phyloP scores from a whole-genome alignment of 1,284 basidiomycete species.

The Apiotrichum veenhuisii region DNA sequence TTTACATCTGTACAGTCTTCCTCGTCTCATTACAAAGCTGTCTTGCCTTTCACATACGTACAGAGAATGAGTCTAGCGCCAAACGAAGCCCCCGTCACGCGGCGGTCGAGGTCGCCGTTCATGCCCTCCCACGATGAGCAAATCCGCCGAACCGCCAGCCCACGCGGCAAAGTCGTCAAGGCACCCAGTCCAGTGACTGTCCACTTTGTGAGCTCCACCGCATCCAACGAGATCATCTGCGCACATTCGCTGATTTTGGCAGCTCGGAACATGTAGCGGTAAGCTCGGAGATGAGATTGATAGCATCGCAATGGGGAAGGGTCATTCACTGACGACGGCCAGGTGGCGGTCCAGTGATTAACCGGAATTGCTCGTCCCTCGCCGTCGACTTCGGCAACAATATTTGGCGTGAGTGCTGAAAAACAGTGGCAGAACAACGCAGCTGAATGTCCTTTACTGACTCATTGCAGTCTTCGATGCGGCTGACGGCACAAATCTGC shows the following conservation, averaged over 20 bases:
- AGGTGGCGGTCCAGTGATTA: conserved; percentile 48
- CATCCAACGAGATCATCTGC: too few species aligned
- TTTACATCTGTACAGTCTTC: not conserved
- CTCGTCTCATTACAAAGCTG: not conserved
- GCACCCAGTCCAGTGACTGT: conserved; percentile 32
- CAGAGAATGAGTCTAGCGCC: not conserved
- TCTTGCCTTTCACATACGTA: not conserved
- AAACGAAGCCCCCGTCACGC: not conserved
- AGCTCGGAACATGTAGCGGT: conserved; percentile 51
- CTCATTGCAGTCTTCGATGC: conserved; percentile 69
- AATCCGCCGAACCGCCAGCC: not conserved
- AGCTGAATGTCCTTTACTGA: too few species aligned
- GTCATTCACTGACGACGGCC: too few species aligned
- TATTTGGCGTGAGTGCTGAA: conserved; percentile 42
- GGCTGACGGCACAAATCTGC: conserved; percentile 81
- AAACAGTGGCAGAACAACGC: not conserved
- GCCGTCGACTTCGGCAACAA: conserved; percentile 48
- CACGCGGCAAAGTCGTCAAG: not conserved
- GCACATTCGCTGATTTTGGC: not conserved
- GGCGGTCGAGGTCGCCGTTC: not conserved
- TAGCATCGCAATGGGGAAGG: too few species aligned
- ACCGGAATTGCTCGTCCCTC: conserved; percentile 48
- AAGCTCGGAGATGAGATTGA: too few species aligned
- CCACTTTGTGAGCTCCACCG: conserved; percentile 36
- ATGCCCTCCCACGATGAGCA: conserved; percentile 5